Base-by-base conservation (phyloP, 2,329 filamentous ascomycete species). In the Aureobasidium sp. region DNA sequence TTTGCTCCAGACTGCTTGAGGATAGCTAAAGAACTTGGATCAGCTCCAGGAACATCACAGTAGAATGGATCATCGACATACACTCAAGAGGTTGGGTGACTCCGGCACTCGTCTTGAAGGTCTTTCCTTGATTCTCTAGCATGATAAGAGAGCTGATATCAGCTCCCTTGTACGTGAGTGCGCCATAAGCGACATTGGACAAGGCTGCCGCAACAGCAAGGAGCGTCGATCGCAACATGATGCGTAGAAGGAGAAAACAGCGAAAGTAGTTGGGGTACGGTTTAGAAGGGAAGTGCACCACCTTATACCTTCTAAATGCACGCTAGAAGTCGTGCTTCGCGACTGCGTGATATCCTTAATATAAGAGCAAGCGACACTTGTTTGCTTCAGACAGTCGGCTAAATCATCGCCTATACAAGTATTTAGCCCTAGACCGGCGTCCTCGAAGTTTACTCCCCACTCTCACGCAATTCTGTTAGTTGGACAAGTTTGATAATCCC, bases 91-190 rank as follows among this genome's bases (percentile, higher is more conserved):
- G 56, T 17, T 59, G 43, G 17, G 44, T 50, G 44, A 26, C 56
- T 32, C 69, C 66, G 26, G 65, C 63, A 2, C 70, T 70, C 39
- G 72, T 71, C 59, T 70, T 70, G 67, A 72, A 77, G 10, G 70
- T 69, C 29, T 65, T 67, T 5, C 73, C 73, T 8, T 66, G 67
- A 29, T 68, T 67, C 66, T 75, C 73, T 43, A 75, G 67, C 36
- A 70, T 69, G 9, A 70, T 66, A 2, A 74, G 67, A 1, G 73
- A 75, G 41, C 69, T 71, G 50, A 75, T 69, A 63, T 76, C 74
- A 60, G 75, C 71, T 44, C 74, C 73, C 65, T 73, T 72, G 65
- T 70, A 74, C 1, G 67, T 66, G 15, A 69, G 63, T 10, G 65
- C 62, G 27, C 65, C 67, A 24, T 36, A 37, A 13, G 63, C 53